Conservation (phyloP, 192 early-diverging fungal species). For the Rhizophagus clarus region DNA sequence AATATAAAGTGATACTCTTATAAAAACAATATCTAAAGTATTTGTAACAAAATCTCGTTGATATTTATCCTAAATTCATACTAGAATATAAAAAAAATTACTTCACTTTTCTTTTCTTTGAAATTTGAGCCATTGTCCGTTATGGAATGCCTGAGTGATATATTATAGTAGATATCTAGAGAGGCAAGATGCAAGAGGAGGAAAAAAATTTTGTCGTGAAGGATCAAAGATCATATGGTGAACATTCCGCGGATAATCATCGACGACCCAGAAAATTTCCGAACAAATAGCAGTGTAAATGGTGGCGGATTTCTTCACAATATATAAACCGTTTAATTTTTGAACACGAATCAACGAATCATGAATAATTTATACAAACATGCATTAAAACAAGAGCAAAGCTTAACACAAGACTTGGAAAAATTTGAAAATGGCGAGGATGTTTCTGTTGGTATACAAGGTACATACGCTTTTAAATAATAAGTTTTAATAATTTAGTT, state of each 20-base stretch:
- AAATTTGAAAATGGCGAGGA: constrained; percentile 60
- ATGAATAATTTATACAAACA: constrained; percentile 66
- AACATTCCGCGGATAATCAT: too few relatives aligned
- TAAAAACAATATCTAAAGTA: neutral
- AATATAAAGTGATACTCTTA: neutral
- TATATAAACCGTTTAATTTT: too few relatives aligned
- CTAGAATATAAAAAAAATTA: neutral
- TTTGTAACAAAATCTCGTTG: neutral
- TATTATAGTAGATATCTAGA: neutral
- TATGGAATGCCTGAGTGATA: neutral
- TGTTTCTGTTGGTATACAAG: constrained; percentile 59
- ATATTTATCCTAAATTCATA: neutral
- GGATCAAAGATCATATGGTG: too few relatives aligned
- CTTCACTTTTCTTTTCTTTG: constrained; percentile 76
- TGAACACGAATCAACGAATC: too few relatives aligned
- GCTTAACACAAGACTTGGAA: constrained; percentile 51
- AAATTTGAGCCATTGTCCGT: constrained; percentile 56
- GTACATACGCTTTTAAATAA: constrained; percentile 34
- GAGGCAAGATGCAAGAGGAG: neutral
- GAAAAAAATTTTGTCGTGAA: neutral
- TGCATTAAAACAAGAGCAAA: constrained; percentile 58
- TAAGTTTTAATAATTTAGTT: too few relatives aligned
- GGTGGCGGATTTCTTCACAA: too few relatives aligned
- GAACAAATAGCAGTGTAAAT: too few relatives aligned
- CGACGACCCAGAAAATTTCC: too few relatives aligned